A percentile compares a stretch with the other conserved stretches of the same genome.
Evolutionary conservation across 2,329 filamentous ascomycete genomes (phyloP).

Genomic region (Simplicillium aogashimaense): DNA sequence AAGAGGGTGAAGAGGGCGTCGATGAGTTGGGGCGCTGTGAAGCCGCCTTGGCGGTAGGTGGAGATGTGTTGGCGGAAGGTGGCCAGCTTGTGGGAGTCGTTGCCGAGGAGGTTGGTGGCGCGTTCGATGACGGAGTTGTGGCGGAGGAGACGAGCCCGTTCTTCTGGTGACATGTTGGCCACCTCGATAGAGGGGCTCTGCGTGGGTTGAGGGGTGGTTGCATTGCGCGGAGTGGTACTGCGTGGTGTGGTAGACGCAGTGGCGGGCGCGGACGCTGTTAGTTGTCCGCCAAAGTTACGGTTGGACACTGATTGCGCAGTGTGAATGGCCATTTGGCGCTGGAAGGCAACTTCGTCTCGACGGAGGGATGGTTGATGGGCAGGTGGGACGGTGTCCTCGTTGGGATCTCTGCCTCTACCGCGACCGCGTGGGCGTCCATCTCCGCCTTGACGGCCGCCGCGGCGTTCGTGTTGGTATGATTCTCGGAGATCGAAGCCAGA

Average conservation of each 20-base stretch:
- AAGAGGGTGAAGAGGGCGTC: constrained; percentile 84
- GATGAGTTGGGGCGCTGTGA: constrained; percentile 67
- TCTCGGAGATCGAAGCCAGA: constrained; percentile 73
- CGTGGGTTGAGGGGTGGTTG: constrained; percentile 11
- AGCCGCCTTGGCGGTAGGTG: constrained; percentile 58
- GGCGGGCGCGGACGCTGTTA: constrained; percentile 39
- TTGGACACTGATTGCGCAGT: constrained; percentile 72
- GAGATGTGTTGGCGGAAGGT: constrained; percentile 76
- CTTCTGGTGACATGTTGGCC: constrained; percentile 56
- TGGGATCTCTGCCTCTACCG: constrained; percentile 71
- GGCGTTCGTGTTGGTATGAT: constrained; percentile 56
- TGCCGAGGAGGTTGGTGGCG: constrained; percentile 69
- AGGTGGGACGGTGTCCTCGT: constrained; percentile 66
- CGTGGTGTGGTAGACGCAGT: constrained; percentile 10
- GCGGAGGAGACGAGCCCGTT: constrained; percentile 69
- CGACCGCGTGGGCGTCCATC: constrained; percentile 28
- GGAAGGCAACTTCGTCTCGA: constrained; percentile 82
- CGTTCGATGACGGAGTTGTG: constrained; percentile 82
- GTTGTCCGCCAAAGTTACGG: constrained; percentile 75
- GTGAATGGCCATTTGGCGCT: constrained; percentile 85
- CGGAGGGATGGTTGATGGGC: constrained; percentile 73
- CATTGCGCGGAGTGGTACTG: constrained; percentile 10
- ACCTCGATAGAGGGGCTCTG: constrained; percentile 21
- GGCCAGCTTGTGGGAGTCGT: constrained; percentile 63
- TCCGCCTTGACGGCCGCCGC: constrained; percentile 34